Percentiles rank a stretch among this genome's conserved stretches.
phyloP scores from a whole-genome alignment of 2,329 filamentous ascomycete genomes.

The Aspergillus sp. region DNA sequence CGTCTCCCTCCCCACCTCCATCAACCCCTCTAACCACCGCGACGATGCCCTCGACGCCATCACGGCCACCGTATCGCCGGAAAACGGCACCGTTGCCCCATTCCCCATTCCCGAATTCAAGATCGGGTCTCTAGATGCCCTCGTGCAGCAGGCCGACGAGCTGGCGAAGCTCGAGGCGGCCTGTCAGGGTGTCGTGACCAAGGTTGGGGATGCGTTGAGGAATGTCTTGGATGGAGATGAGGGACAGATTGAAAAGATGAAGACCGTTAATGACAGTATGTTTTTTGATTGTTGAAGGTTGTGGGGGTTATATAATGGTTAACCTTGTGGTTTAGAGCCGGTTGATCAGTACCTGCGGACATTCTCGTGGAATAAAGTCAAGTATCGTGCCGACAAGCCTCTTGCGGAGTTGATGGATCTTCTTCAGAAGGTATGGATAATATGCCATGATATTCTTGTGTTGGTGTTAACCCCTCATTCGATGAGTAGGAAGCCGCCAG shows the following conservation, averaged over 20 bases:
- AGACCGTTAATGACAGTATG: slow-evolving; percentile 91
- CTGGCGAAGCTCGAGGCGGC: slow-evolving; percentile 77
- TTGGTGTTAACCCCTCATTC: slow-evolving; percentile 1
- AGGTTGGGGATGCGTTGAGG: slow-evolving; percentile 81
- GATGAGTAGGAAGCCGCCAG: slow-evolving; percentile 69
- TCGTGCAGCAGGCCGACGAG: slow-evolving; percentile 95
- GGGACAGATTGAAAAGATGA: slow-evolving; percentile 76
- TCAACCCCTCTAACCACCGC: slow-evolving; percentile 72
- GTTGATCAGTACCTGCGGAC: slow-evolving; percentile 85
- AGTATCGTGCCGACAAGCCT: slow-evolving; percentile 89
- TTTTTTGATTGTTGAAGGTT: slow-evolving; percentile 3
- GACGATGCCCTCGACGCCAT: slow-evolving; percentile 78
- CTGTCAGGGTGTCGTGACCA: slow-evolving; percentile 77
- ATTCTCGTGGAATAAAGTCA: slow-evolving; percentile 96
- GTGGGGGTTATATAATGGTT: slow-evolving; percentile 2
- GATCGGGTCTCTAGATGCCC: slow-evolving; percentile 89
- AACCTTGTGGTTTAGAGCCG: slow-evolving; percentile 60
- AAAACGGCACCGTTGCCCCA: slow-evolving; percentile 69
- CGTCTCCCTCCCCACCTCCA: slow-evolving; percentile 83
- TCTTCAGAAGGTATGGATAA: slow-evolving; percentile 69
- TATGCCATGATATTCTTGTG: not conserved
- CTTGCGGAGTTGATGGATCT: slow-evolving; percentile 81
- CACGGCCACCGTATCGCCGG: slow-evolving; percentile 64
- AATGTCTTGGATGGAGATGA: slow-evolving; percentile 80
- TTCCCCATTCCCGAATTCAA: slow-evolving; percentile 93